Conservation (phyloP, 768 basidiomycete genomes). For the Coprinopsis sp. region DNA sequence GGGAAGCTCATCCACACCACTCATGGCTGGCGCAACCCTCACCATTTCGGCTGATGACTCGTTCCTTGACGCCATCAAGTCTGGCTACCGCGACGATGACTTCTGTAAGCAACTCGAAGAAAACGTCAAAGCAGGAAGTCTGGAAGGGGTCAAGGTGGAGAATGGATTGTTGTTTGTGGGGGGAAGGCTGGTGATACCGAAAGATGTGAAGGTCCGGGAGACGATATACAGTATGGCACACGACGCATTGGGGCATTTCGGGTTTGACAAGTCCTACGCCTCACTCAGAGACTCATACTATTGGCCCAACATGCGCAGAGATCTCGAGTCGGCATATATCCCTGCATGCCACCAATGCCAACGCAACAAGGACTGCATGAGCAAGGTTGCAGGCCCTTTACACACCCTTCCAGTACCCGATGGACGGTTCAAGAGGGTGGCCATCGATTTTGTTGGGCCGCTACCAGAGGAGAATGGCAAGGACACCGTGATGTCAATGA, state of each 20-base stretch:
- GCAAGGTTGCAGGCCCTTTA: conserved; percentile 24
- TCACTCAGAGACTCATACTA: conserved; percentile 21
- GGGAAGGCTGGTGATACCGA: conserved; percentile 18
- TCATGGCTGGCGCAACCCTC: not conserved
- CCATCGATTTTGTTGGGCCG: conserved; percentile 33
- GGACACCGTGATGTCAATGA: conserved; percentile 15
- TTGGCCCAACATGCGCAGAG: conserved; percentile 30
- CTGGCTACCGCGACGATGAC: not conserved
- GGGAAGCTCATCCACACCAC: not conserved
- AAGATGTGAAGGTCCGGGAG: conserved; percentile 15
- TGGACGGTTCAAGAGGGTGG: conserved; percentile 16
- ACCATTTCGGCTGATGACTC: not conserved
- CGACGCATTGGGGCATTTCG: conserved; percentile 29
- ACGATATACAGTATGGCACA: conserved; percentile 24
- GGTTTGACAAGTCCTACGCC: conserved; percentile 26
- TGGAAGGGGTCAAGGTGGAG: not conserved
- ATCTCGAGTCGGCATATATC: conserved; percentile 29
- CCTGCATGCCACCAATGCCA: conserved; percentile 29
- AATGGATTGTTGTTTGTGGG: conserved; percentile 22
- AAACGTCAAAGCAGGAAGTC: not conserved
- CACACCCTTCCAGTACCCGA: conserved; percentile 24
- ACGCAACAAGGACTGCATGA: conserved; percentile 27
- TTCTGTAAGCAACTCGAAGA: not conserved
- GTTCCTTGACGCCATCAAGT: not conserved
- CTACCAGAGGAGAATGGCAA: conserved; percentile 26